These are phyloP conservation scores for Naganishia liquefaciens DNA, from an alignment of 1,284 basidiomycete genomes.

Conservation along the genomic window DNA sequence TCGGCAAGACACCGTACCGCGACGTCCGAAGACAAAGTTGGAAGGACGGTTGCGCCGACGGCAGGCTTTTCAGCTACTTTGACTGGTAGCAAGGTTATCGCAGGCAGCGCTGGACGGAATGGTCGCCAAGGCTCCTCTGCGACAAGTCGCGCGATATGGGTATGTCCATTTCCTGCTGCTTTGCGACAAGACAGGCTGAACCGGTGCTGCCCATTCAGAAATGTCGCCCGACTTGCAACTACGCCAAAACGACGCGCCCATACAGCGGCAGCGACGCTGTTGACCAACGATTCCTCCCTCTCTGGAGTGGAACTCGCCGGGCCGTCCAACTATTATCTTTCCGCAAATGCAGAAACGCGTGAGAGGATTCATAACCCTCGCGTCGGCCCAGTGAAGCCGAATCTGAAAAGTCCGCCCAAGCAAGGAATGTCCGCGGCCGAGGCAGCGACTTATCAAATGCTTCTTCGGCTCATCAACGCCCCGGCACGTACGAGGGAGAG, in stretches of 20 bases:
- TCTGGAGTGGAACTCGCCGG: constrained; percentile 5
- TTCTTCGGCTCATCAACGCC: constrained; percentile 13
- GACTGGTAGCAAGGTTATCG: no score
- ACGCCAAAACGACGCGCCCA: constrained; percentile 4
- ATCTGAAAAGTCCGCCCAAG: no score
- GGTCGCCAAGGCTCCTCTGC: constrained; percentile 8
- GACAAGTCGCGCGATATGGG: constrained; percentile 5
- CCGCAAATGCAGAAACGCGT: not conserved
- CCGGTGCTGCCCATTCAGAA: not conserved
- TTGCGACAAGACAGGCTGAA: not conserved
- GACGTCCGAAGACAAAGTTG: not conserved
- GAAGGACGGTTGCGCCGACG: not conserved
- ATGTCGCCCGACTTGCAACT: constrained; percentile 9
- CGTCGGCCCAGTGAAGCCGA: not conserved
- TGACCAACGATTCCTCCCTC: not conserved
- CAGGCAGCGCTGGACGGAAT: not conserved
- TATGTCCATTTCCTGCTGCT: not conserved
- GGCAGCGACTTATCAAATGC: constrained; percentile 1
- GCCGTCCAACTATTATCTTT: constrained; percentile 18
- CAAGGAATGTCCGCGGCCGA: not conserved
- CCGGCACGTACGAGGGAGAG: constrained; percentile 13
- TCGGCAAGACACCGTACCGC: not conserved
- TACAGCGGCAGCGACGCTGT: not conserved
- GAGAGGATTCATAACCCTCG: not conserved
- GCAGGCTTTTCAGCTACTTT: no score